Evolutionary conservation across 306 rosid species (phyloP).

Genomic region (Neltuma alba): DNA sequence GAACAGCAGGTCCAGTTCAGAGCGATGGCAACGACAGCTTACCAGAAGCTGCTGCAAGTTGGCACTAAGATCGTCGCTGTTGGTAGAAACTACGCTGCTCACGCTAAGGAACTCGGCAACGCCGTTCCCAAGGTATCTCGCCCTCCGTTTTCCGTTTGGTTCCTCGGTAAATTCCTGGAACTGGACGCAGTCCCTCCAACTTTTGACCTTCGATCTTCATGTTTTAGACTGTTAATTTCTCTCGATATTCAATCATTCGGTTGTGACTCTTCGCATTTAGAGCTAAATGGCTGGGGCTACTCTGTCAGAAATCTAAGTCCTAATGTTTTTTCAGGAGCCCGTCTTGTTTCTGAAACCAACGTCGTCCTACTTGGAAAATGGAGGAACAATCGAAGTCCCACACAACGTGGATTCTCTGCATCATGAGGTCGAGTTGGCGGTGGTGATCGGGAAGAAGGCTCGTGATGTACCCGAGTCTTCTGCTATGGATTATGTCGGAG

Average conservation of each 20-base stretch:
- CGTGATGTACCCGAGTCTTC: slow-evolving; percentile 80
- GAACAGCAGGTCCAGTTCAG: not conserved
- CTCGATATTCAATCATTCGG: not conserved
- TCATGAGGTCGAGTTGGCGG: slow-evolving; percentile 98
- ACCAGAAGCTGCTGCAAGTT: slow-evolving; percentile 61
- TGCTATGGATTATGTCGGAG: slow-evolving; percentile 92
- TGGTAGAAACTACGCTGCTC: slow-evolving; percentile 93
- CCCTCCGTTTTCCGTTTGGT: not conserved
- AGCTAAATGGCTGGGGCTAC: not conserved
- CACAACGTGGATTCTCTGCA: slow-evolving; percentile 76
- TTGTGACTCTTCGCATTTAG: not conserved
- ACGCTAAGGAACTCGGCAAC: slow-evolving; percentile 97
- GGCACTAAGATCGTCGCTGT: slow-evolving; percentile 91
- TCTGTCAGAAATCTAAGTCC: not conserved
- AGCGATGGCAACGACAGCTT: slow-evolving; percentile 59
- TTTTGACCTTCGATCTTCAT: not conserved
- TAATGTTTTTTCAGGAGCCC: slow-evolving; percentile 62
- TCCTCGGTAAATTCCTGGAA: not conserved
- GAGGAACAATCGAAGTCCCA: slow-evolving; percentile 93
- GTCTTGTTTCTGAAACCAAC: slow-evolving; percentile 91
- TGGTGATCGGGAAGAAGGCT: slow-evolving; percentile 74
- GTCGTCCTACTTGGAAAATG: slow-evolving; percentile 82
- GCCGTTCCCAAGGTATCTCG: slow-evolving; percentile 83
- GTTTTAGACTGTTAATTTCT: not conserved
- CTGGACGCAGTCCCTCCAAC: not conserved